Conservation (phyloP, 2,329 filamentous ascomycete genomes). For the Sporothrix protearum region DNA sequence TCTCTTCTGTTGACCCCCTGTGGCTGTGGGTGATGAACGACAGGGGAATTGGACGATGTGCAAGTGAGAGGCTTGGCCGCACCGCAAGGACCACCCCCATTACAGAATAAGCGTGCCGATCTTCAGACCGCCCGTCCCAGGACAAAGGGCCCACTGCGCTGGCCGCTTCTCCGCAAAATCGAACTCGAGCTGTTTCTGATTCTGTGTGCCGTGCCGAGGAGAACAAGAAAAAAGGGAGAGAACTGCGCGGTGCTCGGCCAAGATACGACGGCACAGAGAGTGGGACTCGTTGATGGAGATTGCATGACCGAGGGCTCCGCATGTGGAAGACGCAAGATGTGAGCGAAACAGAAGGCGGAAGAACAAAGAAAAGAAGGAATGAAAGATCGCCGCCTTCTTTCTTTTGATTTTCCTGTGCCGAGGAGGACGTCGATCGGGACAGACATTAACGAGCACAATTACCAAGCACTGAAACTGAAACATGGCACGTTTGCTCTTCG, state of each 20-base stretch:
- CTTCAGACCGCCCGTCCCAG: slow-evolving; percentile 6
- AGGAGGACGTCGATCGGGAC: not conserved
- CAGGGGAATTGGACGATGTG: not conserved
- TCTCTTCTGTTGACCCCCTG: not conserved
- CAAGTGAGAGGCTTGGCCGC: not conserved
- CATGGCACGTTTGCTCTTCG: slow-evolving; percentile 13
- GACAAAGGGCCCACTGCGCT: slow-evolving; percentile 11
- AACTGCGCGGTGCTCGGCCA: not conserved
- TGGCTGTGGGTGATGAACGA: not conserved
- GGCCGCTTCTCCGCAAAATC: slow-evolving; percentile 9
- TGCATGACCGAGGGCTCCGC: not conserved
- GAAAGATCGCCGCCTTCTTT: not conserved
- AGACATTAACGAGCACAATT: not conserved
- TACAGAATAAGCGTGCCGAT: slow-evolving; percentile 15
- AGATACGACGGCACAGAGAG: not conserved
- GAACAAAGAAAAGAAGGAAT: not conserved
- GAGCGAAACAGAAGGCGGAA: not conserved
- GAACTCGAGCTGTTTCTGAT: not conserved
- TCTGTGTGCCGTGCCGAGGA: not conserved
- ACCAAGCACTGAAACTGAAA: slow-evolving; percentile 21
- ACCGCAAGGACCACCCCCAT: slow-evolving; percentile 2
- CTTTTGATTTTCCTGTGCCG: not conserved
- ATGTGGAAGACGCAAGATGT: not conserved
- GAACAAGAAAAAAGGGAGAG: not conserved
- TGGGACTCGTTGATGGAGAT: not conserved